Percentiles rank a stretch among this genome's conserved stretches.
Conservation (phyloP, 345 rosid genomes). For the Melaleuca alternifolia region DNA sequence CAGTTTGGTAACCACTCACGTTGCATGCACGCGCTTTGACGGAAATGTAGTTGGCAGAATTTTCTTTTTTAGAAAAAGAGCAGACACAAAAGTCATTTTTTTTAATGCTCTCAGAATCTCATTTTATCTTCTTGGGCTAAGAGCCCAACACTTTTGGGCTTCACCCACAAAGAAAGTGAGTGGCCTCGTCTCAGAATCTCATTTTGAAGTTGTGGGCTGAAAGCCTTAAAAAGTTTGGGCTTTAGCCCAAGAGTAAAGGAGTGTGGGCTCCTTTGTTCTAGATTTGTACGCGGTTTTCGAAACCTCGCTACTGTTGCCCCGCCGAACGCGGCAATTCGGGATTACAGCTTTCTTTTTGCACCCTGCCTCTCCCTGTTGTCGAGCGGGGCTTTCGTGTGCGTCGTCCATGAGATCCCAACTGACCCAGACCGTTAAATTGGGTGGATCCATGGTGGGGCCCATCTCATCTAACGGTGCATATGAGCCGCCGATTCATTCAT, state of each 20-base stretch:
- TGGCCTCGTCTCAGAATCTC: background rate
- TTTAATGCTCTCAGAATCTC: background rate
- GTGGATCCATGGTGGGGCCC: background rate
- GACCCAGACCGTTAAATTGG: rapidly evolving
- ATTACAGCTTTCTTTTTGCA: background rate
- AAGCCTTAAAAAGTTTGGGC: background rate
- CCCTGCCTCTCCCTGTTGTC: background rate
- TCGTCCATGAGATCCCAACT: background rate
- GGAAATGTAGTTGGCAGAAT: background rate
- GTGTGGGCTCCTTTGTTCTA: background rate
- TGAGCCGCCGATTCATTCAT: background rate
- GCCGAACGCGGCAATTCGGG: background rate
- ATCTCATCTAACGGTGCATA: background rate
- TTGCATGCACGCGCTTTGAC: background rate
- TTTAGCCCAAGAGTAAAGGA: background rate
- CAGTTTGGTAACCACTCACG: background rate
- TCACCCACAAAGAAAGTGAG: background rate
- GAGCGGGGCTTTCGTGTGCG: background rate
- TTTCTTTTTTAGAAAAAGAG: background rate
- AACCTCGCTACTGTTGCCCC: background rate
- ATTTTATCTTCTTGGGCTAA: background rate
- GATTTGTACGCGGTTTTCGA: background rate
- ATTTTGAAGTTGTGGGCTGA: background rate
- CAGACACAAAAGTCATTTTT: background rate
- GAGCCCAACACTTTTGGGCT: background rate